Evolutionary conservation across 1,284 basidiomycete genomes (phyloP).

Genomic region (Cryptococcus depauperatus): DNA sequence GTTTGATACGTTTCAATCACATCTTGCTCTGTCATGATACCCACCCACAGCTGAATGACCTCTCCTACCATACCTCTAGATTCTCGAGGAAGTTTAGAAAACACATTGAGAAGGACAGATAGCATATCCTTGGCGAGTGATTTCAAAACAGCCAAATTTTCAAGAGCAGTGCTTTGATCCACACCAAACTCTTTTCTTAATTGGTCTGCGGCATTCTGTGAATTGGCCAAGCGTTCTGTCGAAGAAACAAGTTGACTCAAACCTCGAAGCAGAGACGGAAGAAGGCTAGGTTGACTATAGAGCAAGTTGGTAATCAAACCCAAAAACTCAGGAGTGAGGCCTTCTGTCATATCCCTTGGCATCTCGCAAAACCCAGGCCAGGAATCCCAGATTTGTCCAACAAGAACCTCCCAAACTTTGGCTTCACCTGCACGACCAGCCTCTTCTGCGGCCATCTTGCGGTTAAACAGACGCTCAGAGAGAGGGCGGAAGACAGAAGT

Average conservation of each 20-base stretch:
- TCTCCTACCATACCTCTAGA: slow-evolving; percentile 77
- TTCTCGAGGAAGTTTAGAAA: slow-evolving; percentile 70
- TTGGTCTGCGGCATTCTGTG: slow-evolving; percentile 47
- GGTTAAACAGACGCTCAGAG: slow-evolving; percentile 84
- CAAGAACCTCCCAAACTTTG: slow-evolving; percentile 87
- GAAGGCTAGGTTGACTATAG: slow-evolving; percentile 77
- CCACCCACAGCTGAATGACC: slow-evolving; percentile 77
- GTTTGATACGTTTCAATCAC: slow-evolving; percentile 72
- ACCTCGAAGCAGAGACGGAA: slow-evolving; percentile 71
- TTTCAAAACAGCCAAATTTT: slow-evolving; percentile 66
- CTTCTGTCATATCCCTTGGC: slow-evolving; percentile 68
- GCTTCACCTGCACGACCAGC: slow-evolving; percentile 70
- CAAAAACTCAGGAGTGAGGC: slow-evolving; percentile 65
- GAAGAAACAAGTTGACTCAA: slow-evolving; percentile 70
- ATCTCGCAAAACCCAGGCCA: slow-evolving; percentile 63
- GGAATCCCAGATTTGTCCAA: slow-evolving; percentile 81
- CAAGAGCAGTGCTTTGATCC: slow-evolving; percentile 54
- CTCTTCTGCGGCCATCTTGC: slow-evolving; percentile 64
- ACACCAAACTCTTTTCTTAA: slow-evolving; percentile 50
- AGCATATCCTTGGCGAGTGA: slow-evolving; percentile 84
- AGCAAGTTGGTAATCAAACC: slow-evolving; percentile 84
- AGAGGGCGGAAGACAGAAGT: slow-evolving; percentile 84
- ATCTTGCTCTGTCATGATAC: slow-evolving; percentile 69
- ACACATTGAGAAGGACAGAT: slow-evolving; percentile 94
- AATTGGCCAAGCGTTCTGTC: slow-evolving; percentile 48